These are phyloP conservation scores for Alloascoidea hylecoeti DNA, from an alignment of 805 yeast species.

Conservation along the genomic window DNA sequence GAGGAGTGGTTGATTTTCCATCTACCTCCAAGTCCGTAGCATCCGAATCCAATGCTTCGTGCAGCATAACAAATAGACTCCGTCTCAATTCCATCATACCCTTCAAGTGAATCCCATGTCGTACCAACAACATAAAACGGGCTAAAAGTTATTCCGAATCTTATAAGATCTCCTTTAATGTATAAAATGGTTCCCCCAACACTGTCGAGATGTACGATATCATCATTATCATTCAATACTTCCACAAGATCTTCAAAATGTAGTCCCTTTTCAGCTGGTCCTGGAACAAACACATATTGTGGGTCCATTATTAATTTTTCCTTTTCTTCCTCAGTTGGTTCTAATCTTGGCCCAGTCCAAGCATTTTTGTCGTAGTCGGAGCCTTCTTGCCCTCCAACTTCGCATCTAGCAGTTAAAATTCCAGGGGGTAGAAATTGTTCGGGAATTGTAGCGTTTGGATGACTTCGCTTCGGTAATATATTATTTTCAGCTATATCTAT, in stretches of 20 bases:
- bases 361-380: neutral
- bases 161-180: conserved; percentile 20
- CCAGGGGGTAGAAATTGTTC: neutral
- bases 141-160: conserved; percentile 11
- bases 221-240: neutral
- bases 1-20: conserved; percentile 1
- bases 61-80: conserved; percentile 30
- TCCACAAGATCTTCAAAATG: neutral
- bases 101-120: conserved; percentile 24
- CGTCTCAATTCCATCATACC: conserved; percentile 31
- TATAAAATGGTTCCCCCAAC: conserved; percentile 30
- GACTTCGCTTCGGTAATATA: neutral
- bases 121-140: conserved; percentile 21
- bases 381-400: neutral
- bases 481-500: neutral
- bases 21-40: conserved; percentile 18
- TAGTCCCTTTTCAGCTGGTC: neutral
- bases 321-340: neutral
- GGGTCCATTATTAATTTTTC: neutral
- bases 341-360: neutral
- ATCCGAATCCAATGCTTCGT: conserved; percentile 21
- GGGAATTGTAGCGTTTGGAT: neutral
- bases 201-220: conserved; percentile 18
- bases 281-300: neutral
- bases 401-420: neutral